Evolutionary conservation across 257 asterid genomes (phyloP).

Genomic region (Buddleja alternifolia): DNA sequence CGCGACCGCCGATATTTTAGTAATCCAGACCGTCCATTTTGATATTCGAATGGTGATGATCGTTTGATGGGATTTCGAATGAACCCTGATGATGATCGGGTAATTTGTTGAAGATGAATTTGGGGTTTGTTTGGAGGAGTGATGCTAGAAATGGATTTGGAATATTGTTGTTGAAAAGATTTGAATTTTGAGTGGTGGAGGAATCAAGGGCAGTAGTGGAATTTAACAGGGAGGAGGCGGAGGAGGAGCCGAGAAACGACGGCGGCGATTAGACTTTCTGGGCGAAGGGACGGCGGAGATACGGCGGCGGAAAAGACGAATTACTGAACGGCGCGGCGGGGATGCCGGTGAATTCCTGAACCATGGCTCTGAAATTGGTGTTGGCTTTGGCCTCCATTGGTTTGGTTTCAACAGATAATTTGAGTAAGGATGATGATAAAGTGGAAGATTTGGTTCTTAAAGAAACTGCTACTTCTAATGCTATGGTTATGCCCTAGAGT

Average conservation of each 20-base stretch:
- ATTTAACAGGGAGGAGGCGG: constrained; percentile 22
- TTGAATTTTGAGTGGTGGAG: constrained; percentile 28
- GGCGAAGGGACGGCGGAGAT: constrained; percentile 57
- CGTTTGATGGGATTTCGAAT: constrained; percentile 27
- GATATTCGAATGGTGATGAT: not conserved
- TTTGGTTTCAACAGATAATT: constrained; percentile 46
- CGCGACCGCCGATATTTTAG: too few species aligned
- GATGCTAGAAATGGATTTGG: constrained; percentile 39
- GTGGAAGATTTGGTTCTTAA: constrained; percentile 38
- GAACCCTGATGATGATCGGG: constrained; percentile 17
- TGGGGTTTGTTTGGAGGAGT: constrained; percentile 44
- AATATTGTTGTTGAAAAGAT: constrained; percentile 32
- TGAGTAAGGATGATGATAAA: constrained; percentile 19
- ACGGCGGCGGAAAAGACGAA: constrained; percentile 41
- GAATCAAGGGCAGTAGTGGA: constrained; percentile 2
- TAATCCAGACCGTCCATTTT: constrained; percentile 35
- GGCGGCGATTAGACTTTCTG: constrained; percentile 44
- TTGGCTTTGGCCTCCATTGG: constrained; percentile 73
- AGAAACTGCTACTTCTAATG: constrained; percentile 25
- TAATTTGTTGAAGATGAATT: constrained; percentile 27
- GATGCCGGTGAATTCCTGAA: constrained; percentile 88
- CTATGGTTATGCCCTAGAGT: constrained; percentile 49
- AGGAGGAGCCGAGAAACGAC: constrained; percentile 31
- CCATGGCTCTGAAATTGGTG: constrained; percentile 90
- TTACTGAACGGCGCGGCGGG: constrained; percentile 73